Conservation (phyloP, 2,329 filamentous ascomycete genomes). For the Parascedosporium putredinis region DNA sequence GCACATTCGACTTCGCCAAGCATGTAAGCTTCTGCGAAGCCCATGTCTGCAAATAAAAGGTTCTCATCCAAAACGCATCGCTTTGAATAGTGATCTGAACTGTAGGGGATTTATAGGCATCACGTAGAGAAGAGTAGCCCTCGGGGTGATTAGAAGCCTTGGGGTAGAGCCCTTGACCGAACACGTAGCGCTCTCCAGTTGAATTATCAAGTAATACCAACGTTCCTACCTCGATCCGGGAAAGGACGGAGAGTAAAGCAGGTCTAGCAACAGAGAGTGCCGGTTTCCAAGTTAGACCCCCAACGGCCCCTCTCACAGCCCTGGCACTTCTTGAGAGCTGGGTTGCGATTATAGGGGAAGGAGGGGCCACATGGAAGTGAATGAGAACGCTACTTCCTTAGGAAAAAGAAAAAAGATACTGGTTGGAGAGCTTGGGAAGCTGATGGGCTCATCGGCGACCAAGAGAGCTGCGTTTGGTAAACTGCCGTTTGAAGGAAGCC, state of each 20-base stretch:
- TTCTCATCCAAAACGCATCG: slow-evolving; percentile 60
- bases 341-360: slow-evolving; percentile 21
- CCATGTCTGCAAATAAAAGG: slow-evolving; percentile 66
- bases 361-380: not conserved
- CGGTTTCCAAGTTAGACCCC: slow-evolving; percentile 36
- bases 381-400: not conserved
- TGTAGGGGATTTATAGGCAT: slow-evolving; percentile 23
- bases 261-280: slow-evolving; percentile 35
- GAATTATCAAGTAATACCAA: slow-evolving; percentile 37
- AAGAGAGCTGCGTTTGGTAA: too few species aligned
- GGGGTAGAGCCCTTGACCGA: slow-evolving; percentile 33
- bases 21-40: slow-evolving; percentile 66
- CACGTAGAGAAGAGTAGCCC: slow-evolving; percentile 23
- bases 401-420: not conserved
- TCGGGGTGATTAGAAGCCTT: slow-evolving; percentile 25
- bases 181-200: slow-evolving; percentile 28
- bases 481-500: too few species aligned
- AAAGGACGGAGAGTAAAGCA: slow-evolving; percentile 33
- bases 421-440: not conserved
- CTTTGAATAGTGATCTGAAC: slow-evolving; percentile 51
- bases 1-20: slow-evolving; percentile 58
- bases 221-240: slow-evolving; percentile 36
- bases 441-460: too few species aligned
- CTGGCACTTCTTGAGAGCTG: slow-evolving; percentile 29
- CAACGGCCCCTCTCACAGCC: slow-evolving; percentile 29